Percentiles rank a stretch among this genome's conserved stretches.
Conservation (phyloP, 768 basidiomycete species). For the Xerocomus potaroensis region DNA sequence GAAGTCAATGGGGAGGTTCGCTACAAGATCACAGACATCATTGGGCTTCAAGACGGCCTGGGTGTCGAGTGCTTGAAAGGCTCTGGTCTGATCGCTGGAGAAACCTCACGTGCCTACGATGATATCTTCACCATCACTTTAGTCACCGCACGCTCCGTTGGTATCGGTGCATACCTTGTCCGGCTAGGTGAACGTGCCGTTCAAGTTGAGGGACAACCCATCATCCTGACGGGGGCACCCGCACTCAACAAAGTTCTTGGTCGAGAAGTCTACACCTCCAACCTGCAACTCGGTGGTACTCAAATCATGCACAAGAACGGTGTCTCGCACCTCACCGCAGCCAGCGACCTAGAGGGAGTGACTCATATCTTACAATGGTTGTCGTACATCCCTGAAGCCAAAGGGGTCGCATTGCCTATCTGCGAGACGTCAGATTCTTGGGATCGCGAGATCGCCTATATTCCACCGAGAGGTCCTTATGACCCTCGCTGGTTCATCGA, state of each 20-base stretch:
- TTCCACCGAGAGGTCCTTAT: constrained; percentile 90
- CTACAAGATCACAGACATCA: constrained; percentile 93
- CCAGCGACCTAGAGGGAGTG: constrained; percentile 93
- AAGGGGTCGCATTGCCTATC: constrained; percentile 76
- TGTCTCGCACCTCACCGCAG: constrained; percentile 93
- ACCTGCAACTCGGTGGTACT: constrained; percentile 98
- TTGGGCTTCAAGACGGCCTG: constrained; percentile 95
- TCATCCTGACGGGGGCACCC: constrained; percentile 95
- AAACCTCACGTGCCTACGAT: constrained; percentile 97
- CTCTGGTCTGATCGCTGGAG: constrained; percentile 97
- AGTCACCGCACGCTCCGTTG: constrained; percentile 97
- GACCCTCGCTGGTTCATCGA: constrained; percentile 98
- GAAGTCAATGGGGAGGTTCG: constrained; percentile 83
- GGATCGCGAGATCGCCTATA: constrained; percentile 91
- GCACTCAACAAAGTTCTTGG: constrained; percentile 99
- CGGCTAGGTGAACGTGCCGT: constrained; percentile 96
- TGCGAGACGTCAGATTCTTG: constrained; percentile 69
- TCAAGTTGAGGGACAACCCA: constrained; percentile 98
- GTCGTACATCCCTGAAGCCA: constrained; percentile 85
- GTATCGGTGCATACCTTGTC: constrained; percentile 98
- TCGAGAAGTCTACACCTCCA: constrained; percentile 97
- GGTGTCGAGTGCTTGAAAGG: constrained; percentile 96
- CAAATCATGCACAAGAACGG: constrained; percentile 99
- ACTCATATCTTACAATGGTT: constrained; percentile 93
- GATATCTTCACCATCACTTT: constrained; percentile 99